These are phyloP conservation scores for Aspergillus steynii DNA, from an alignment of 495 filamentous ascomycete genomes.

Conservation along the genomic window DNA sequence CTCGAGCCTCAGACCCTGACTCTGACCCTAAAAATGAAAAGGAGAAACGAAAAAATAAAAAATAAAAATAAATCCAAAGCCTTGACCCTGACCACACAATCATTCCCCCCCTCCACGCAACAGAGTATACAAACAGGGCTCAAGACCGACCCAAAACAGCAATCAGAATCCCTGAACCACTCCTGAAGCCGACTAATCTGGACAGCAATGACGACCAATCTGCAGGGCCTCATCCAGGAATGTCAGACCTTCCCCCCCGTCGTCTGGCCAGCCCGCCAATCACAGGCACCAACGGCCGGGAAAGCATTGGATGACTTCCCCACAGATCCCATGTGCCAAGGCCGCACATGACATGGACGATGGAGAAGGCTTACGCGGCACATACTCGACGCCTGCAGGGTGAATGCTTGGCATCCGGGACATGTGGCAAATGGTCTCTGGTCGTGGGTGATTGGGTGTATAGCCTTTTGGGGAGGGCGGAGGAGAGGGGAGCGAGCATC, in stretches of 20 bases:
- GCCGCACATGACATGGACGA: constrained; percentile 27
- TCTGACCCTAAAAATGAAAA: constrained; percentile 4
- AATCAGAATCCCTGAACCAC: not conserved
- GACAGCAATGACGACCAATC: not conserved
- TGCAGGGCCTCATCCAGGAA: not conserved
- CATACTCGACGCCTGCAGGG: constrained; percentile 16
- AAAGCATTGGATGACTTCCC: constrained; percentile 5
- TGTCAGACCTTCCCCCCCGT: not conserved
- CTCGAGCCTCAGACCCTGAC: constrained; percentile 8
- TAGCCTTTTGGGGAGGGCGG: too few relatives aligned
- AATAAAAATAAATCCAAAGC: not conserved
- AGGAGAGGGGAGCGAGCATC: not conserved
- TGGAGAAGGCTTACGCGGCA: constrained; percentile 34
- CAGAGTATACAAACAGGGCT: not conserved
- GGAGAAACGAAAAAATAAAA: not conserved
- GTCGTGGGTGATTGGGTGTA: not conserved
- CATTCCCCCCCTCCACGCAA: too few relatives aligned
- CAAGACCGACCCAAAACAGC: not conserved
- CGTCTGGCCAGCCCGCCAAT: too few relatives aligned
- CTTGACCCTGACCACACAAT: too few relatives aligned
- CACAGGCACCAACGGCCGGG: too few relatives aligned
- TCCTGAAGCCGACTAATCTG: not conserved
- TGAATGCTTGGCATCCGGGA: constrained; percentile 23
- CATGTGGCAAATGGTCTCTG: constrained; percentile 16
- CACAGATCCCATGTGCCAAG: constrained; percentile 22